Base-by-base conservation (phyloP, 148 eudicot genomes). In the Heliamphora exappendiculata region DNA sequence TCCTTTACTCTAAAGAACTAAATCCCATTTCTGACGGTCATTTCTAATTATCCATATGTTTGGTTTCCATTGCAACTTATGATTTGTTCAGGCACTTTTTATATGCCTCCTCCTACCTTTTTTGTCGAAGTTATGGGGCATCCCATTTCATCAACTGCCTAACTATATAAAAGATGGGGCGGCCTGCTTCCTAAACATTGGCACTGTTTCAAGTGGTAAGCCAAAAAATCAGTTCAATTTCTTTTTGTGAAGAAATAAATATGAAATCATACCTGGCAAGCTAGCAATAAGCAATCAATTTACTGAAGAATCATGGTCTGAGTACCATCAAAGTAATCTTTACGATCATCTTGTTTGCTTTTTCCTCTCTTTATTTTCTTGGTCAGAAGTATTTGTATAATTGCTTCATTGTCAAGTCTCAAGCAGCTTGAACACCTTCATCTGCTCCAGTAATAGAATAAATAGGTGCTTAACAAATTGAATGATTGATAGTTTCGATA, bases 51-150 rank as follows among this genome's bases (percentile, higher is more conserved):
- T 77, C 3, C 34, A 49, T 36, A 11, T 47, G 28, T 57, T 16
- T 10, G 5, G 36, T 28, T 24, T 34, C 11, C 12, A 53, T 78
- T 65, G 49, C 12, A 19, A 62, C 73, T 26, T 72, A 51, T 73
- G 45, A 36, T 76, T 79, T 79, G 65, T 62, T 80, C 94, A 95
- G 98, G 94, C 99, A 41, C 72, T 89, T 76, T 93, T 93, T 80
- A 95, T 95, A 75, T 89, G 91, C 93, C 89, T 91, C 81, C 98
- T 95, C 70, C 88, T 93, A 60, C 98, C 99, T 34, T 92, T 93
- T 69, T 79, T 95, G 83, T 95, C 99, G 47, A 95, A 87, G 82
- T 76, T 95, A 77, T 95, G 94, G 97, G 99, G 99, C 45, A 87
- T 95, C 82, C 99, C 99, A 66, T 95, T 93, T 85, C 45, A 36